Conservation (phyloP, 345 rosid genomes). For the Syzygium aqueum region DNA sequence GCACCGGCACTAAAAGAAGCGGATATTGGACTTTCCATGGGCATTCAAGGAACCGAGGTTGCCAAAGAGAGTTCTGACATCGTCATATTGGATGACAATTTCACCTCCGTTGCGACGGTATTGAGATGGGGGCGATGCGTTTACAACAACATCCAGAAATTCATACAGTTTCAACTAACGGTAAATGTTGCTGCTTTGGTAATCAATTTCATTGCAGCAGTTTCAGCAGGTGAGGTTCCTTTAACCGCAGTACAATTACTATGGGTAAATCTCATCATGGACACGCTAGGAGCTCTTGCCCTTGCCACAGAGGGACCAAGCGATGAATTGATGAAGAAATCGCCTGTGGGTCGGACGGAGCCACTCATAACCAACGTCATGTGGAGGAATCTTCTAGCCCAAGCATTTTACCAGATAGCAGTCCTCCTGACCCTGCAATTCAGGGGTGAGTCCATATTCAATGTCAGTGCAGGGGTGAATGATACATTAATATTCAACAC, state of each 20-base stretch:
- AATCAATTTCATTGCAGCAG: slow-evolving; percentile 70
- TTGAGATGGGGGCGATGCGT: slow-evolving; percentile 84
- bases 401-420: slow-evolving; percentile 52
- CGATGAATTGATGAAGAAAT: slow-evolving; percentile 45
- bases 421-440: slow-evolving; percentile 61
- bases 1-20: slow-evolving; percentile 80
- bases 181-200: slow-evolving; percentile 63
- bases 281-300: slow-evolving; percentile 72
- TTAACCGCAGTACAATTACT: slow-evolving; percentile 65
- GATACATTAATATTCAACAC: slow-evolving; percentile 64
- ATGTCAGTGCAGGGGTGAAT: slow-evolving; percentile 36
- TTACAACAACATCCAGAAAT: slow-evolving; percentile 69
- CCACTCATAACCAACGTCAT: slow-evolving; percentile 69
- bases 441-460: slow-evolving; percentile 49
- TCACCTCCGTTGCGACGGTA: slow-evolving; percentile 56
- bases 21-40: slow-evolving; percentile 72
- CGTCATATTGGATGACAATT: slow-evolving; percentile 67
- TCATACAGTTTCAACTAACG: slow-evolving; percentile 77
- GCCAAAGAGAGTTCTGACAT: slow-evolving; percentile 81
- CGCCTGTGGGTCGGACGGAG: slow-evolving; percentile 48
- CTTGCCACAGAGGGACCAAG: slow-evolving; percentile 65
- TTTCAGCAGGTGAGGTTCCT: slow-evolving; percentile 74
- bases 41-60: slow-evolving; percentile 73
- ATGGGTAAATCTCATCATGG: slow-evolving; percentile 82
- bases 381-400: slow-evolving; percentile 76